Percentiles rank a stretch among this genome's conserved stretches.
Evolutionary conservation across 495 filamentous ascomycete species (phyloP).

Genomic region (Pyrenopolyporus hunteri): DNA sequence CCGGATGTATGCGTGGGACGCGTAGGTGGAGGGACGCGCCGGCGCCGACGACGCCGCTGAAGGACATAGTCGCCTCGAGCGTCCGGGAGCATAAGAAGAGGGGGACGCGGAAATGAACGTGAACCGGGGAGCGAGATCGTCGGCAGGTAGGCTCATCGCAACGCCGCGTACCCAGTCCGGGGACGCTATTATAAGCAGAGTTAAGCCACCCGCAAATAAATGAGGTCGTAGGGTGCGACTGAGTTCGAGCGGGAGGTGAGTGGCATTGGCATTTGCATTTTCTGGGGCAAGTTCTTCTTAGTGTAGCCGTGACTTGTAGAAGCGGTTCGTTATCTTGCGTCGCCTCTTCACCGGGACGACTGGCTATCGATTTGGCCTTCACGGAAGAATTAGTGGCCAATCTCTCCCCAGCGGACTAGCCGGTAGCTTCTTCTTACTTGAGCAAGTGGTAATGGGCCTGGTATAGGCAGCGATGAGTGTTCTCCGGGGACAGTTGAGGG

Average conservation of each 20-base stretch:
- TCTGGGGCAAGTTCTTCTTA: slow-evolving; percentile 4
- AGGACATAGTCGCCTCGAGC: slow-evolving; percentile 15
- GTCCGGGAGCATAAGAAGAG: slow-evolving; percentile 13
- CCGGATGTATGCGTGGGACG: not conserved
- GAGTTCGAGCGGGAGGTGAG: slow-evolving; percentile 5
- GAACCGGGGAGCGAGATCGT: slow-evolving; percentile 1
- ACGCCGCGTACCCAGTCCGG: not conserved
- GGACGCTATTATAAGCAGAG: slow-evolving; percentile 14
- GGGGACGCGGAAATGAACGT: slow-evolving; percentile 14
- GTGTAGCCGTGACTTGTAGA: slow-evolving; percentile 11
- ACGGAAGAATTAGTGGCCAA: too few species aligned
- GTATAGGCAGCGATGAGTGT: too few species aligned
- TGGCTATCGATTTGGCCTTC: not conserved
- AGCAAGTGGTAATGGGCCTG: too few species aligned
- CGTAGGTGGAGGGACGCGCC: slow-evolving; percentile 21
- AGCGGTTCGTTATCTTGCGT: not conserved
- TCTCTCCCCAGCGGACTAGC: too few species aligned
- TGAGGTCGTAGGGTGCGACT: not conserved
- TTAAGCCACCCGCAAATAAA: slow-evolving; percentile 17
- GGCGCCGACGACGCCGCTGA: not conserved
- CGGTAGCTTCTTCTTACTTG: too few species aligned
- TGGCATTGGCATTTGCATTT: slow-evolving; percentile 23
- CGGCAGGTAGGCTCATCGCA: slow-evolving; percentile 13
- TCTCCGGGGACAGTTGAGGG: too few species aligned
- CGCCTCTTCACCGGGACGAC: not conserved